These are phyloP conservation scores for Prosopis cineraria DNA, from an alignment of 306 rosid species.

Conservation along the genomic window DNA sequence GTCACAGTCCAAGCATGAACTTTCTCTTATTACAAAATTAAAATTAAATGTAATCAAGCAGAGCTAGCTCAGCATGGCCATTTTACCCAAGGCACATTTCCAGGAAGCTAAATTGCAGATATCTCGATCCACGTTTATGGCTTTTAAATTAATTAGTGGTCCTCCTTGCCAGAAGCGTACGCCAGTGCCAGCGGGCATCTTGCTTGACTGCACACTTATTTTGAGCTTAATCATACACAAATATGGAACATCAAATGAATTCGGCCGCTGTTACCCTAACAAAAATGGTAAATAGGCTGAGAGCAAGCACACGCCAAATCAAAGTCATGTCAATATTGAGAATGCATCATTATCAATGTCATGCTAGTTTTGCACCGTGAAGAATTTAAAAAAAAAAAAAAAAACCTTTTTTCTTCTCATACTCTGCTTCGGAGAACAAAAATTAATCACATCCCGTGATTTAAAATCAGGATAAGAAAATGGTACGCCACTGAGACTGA, in stretches of 20 bases:
- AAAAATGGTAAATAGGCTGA: not conserved
- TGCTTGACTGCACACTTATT: not conserved
- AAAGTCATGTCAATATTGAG: not conserved
- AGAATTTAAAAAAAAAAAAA: too few relatives aligned
- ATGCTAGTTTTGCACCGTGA: conserved; percentile 72
- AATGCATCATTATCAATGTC: not conserved
- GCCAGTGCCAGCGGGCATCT: not conserved
- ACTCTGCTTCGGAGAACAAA: conserved; percentile 85
- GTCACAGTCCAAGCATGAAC: not conserved
- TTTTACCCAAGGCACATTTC: not conserved
- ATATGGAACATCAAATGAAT: not conserved
- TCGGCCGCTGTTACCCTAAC: not conserved
- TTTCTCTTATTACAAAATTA: not conserved
- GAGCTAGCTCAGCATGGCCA: not conserved
- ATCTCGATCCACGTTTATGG: too few relatives aligned
- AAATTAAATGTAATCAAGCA: not conserved
- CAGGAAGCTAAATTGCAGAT: not conserved
- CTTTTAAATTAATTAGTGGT: not conserved
- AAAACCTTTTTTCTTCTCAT: conserved; percentile 67
- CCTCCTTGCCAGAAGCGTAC: not conserved
- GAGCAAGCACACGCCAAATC: not conserved
- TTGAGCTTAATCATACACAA: not conserved
- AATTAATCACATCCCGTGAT: conserved; percentile 19
- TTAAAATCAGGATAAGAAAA: not conserved
- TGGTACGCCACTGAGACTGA: too few relatives aligned